Evolutionary conservation across 805 yeast genomes (phyloP).

Genomic region (Saturnispora besseyi): DNA sequence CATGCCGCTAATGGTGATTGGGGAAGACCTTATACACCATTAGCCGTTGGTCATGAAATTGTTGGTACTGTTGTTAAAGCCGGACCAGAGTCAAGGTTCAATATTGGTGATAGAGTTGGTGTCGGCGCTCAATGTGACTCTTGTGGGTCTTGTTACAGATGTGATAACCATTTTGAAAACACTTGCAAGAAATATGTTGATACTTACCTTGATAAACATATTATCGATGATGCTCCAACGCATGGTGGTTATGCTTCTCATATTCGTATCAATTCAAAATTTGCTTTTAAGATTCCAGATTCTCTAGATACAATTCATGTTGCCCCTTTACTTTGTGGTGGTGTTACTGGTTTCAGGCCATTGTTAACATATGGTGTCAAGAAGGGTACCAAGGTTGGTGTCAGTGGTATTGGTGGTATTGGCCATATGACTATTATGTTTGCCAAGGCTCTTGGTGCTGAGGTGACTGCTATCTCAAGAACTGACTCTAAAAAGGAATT

Average conservation of each 20-base stretch:
- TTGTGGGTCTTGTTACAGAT: slow-evolving; percentile 34
- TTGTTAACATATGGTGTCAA: slow-evolving; percentile 34
- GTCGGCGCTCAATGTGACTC: slow-evolving; percentile 38
- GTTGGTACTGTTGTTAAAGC: slow-evolving; percentile 34
- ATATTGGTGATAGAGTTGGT: slow-evolving; percentile 44
- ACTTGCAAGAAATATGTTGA: slow-evolving; percentile 48
- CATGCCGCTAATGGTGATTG: slow-evolving; percentile 34
- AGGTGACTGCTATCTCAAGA: slow-evolving; percentile 50
- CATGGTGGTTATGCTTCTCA: slow-evolving; percentile 46
- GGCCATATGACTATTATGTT: slow-evolving; percentile 40
- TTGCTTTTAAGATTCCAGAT: slow-evolving; percentile 42
- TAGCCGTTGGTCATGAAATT: slow-evolving; percentile 41
- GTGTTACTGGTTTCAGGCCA: slow-evolving; percentile 46
- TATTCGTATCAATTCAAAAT: slow-evolving; percentile 34
- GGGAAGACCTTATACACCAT: slow-evolving; percentile 14
- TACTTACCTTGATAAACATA: slow-evolving; percentile 32
- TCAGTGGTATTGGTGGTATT: slow-evolving; percentile 40
- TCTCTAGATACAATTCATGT: slow-evolving; percentile 32
- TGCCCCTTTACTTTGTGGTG: slow-evolving; percentile 54
- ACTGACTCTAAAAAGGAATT: slow-evolving; percentile 38
- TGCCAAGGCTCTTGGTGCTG: slow-evolving; percentile 53
- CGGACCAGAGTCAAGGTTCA: slow-evolving; percentile 31
- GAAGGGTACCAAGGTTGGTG: slow-evolving; percentile 42
- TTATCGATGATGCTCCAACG: slow-evolving; percentile 33
- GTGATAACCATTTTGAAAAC: slow-evolving; percentile 30